Base-by-base conservation (phyloP, 306 rosid genomes). In the Aeschynomene evenia region DNA sequence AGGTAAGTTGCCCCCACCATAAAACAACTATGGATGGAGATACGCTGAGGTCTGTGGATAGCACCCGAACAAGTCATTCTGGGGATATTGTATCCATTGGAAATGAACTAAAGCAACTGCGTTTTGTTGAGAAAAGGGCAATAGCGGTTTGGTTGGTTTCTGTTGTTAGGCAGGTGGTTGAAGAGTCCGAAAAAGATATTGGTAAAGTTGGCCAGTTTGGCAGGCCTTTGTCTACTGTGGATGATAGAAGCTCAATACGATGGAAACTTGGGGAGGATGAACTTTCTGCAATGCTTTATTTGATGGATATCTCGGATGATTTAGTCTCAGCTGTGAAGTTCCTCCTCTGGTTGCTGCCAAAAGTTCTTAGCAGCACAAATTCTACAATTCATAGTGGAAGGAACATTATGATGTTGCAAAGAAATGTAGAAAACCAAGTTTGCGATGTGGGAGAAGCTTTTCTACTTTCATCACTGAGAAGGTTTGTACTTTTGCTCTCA, bases 241-340 rank as follows among this genome's bases (percentile, higher is more conserved):
- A 88, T 56, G 91, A 91, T 60, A 80, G 77, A 85, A 85, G 75
- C 63, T 63, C 89, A 51, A 37, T 76, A 67, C 73, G 84, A 64
- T 94, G 99, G 99, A 88, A 88, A 85, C 88, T 94, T 46, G 89
- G 92, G 23, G 99, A 94, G 78, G 97, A 91, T 58, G 95, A 94
- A 71, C 88, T 94, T 45, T 88, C 97, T 71, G 57, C 79, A 19
- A 74, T 91, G 75, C 86, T 94, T 58, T 88, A 85, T 84, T 74
- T 87, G 74, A 87, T 82, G 82, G 99, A 91, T 77, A 80, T 79
- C 42, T 84, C 95, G 24, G 86, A 87, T 53, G 96, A 94, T 83
- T 83, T 87, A 60, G 91, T 91, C 66, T 81, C 79, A 51, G 95
- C 89, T 54, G 97, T 88, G 55, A 88, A 87, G 66, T 84, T 94